Base-by-base conservation (phyloP, 495 filamentous ascomycete genomes). In the Sabuloglossum arenarium region DNA sequence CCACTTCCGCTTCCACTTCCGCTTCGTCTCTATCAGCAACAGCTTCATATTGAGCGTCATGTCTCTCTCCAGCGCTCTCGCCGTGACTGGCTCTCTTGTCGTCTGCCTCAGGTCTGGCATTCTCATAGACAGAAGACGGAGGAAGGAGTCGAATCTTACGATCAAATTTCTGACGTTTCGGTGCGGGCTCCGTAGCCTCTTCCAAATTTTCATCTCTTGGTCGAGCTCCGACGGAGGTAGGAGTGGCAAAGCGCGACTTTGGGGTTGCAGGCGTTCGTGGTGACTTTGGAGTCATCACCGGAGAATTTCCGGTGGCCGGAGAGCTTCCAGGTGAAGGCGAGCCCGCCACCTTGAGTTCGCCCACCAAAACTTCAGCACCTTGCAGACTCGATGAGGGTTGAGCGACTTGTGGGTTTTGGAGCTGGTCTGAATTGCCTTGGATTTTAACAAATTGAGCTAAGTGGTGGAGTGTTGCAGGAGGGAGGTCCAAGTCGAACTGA, bases 331-430 rank as follows among this genome's bases (percentile, higher is more conserved):
- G 23, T 1, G 56, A 24, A 16, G 56, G 49, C 3, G 46, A 37
- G 2, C 28, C 46, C n/a, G 28, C 31, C 79, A 85, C 83, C 60
- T 84, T 75, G 54, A 86, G 68, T 60, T 79, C 74, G 59, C 77
- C 73, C 59, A 86, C 78, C 58, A 84, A 66, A 11, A 77, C 80
- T 67, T 84, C 81, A 54, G 82, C 75, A 39, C 80, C 82, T 59
- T 79, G 72, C 32, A 85, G 68, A 65, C 81, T 85, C 32, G 78
- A 27, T 24, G 42, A 32, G 28, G 42, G 51, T 19, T 46, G 53
- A 3, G n/a, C 28, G 25, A 31, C 19, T 54, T 42, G 31, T 27
- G 16, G 11, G 9, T n/a, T 12, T 5, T 30, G 10, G 5, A 24
- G 50, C 14, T 31, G 14, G 53, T 9, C 10, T n/a, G 19, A n/a